Evolutionary conservation across 495 filamentous ascomycete species (phyloP), one percentile per base, ranked within the genome.

Genomic region (Penicillium macrosclerotiorum): DNA sequence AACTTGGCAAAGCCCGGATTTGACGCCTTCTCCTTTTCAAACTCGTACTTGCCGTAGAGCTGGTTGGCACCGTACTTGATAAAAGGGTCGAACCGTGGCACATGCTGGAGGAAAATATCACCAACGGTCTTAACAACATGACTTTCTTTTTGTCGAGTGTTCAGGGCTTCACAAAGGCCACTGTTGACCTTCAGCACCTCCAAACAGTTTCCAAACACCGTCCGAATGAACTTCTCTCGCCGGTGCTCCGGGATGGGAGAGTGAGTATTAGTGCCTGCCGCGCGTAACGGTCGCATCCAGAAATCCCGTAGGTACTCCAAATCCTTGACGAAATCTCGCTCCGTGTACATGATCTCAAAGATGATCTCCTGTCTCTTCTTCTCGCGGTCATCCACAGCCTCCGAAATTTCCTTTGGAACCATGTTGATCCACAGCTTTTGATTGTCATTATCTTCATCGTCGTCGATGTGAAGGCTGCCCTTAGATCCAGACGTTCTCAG

Each of bases 371-470:
- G 94, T 8, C 94, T 82, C 69, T 96, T 97, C 82, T 95, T 94
- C 62, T 99, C 93, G 47, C 78, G 80, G 47, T 99, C 94, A 31
- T 81, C 78, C 23, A 96, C 81, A 59, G 82, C 83, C 55, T 96
- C 90, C 0, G 90, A 89, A 50, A 99, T 72, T 64, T 97, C 94
- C 66, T 97, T 91, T 0, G 91, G 84, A 14, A 99, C 94, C 40
- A 89, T 96, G 62, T 96, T 96, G 67, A 99, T 99, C 94, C 94
- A 99, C 33, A 99, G 78, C 65, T 97, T 97, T 67, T 97, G 93
- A 56, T 97, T 90, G 61, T 97, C 92, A 11, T 85, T 85, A 63
- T 91, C 83, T 36, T 93, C 90, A 31, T 77, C 83, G 48, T 88
- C 88, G 22, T 76, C 82, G 57, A 56, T 53, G 14, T 95, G 90